phyloP scores from a whole-genome alignment of 768 basidiomycete species.

The Mycena rosella region DNA sequence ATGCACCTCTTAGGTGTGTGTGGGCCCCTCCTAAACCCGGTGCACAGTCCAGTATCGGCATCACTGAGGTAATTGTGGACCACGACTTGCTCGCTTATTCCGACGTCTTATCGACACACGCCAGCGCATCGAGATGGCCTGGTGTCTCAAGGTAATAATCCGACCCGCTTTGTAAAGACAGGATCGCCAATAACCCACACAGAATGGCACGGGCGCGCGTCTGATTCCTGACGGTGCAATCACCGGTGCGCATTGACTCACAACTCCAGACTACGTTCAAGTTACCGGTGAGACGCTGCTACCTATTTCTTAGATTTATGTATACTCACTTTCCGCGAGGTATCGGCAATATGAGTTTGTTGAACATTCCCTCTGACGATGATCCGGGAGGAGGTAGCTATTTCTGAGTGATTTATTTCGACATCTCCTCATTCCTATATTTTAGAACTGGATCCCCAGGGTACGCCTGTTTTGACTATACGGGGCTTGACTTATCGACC shows the following conservation, averaged over 20 bases:
- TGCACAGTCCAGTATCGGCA: constrained; percentile 65
- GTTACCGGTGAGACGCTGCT: constrained; percentile 61
- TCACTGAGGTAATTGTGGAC: constrained; percentile 64
- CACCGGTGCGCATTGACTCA: constrained; percentile 74
- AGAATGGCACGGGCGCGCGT: constrained; percentile 73
- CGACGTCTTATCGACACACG: constrained; percentile 4
- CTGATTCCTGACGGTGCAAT: constrained; percentile 82
- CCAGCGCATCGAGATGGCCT: constrained; percentile 58
- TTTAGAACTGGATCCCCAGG: constrained; percentile 76
- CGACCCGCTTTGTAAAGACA: not conserved
- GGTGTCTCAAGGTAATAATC: constrained; percentile 55
- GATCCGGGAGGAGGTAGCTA: constrained; percentile 59
- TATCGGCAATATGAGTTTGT: constrained; percentile 70
- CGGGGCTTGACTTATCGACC: not conserved
- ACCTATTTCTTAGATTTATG: constrained; percentile 30
- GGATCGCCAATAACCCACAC: constrained; percentile 12
- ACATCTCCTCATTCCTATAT: not conserved
- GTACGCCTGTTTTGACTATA: constrained; percentile 36
- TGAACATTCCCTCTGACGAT: constrained; percentile 75
- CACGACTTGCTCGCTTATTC: constrained; percentile 10
- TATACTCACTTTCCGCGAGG: constrained; percentile 52
- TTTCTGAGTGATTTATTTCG: not conserved
- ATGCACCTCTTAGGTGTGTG: constrained; percentile 63
- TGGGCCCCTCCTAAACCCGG: constrained; percentile 63
- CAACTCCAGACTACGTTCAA: constrained; percentile 83